These are phyloP conservation scores for Oehlia diaphana DNA, from an alignment of 192 early-diverging fungal genomes.

Conservation along the genomic window DNA sequence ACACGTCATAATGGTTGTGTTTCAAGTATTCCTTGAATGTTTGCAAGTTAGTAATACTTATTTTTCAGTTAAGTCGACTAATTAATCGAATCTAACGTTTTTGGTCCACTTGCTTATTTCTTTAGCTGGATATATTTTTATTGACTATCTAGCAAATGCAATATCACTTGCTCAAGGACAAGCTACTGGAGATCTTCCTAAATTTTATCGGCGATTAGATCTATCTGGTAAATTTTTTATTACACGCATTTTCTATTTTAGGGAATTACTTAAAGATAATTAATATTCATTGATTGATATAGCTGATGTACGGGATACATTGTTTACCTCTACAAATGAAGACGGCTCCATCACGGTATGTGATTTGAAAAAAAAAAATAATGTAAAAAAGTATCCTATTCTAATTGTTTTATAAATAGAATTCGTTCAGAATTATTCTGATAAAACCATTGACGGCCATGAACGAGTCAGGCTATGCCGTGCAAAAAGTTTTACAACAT, in stretches of 20 bases:
- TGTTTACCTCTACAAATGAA: slow-evolving; percentile 41
- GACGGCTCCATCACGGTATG: slow-evolving; percentile 34
- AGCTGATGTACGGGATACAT: slow-evolving; percentile 59
- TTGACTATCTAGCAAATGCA: slow-evolving; percentile 62
- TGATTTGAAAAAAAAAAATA: not conserved
- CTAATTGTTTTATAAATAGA: slow-evolving; percentile 36
- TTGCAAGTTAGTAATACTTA: too few species aligned
- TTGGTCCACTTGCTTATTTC: not conserved
- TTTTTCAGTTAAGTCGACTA: not conserved
- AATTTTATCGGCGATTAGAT: slow-evolving; percentile 38
- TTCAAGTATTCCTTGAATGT: not conserved
- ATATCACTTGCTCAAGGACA: slow-evolving; percentile 49
- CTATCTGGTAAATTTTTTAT: slow-evolving; percentile 32
- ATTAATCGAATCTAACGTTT: not conserved
- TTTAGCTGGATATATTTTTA: slow-evolving; percentile 54
- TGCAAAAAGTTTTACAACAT: slow-evolving; percentile 50
- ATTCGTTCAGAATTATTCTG: slow-evolving; percentile 52
- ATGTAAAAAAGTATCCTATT: not conserved
- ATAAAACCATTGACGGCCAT: slow-evolving; percentile 57
- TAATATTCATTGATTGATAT: slow-evolving; percentile 24
- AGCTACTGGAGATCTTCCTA: slow-evolving; percentile 26
- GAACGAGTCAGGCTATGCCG: slow-evolving; percentile 55
- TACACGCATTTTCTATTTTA: not conserved
- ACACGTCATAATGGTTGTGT: slow-evolving; percentile 59
- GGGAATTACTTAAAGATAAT: not conserved